Base-by-base conservation (phyloP, 2,329 filamentous ascomycete genomes). In the Aspergillus eucalypticola region DNA sequence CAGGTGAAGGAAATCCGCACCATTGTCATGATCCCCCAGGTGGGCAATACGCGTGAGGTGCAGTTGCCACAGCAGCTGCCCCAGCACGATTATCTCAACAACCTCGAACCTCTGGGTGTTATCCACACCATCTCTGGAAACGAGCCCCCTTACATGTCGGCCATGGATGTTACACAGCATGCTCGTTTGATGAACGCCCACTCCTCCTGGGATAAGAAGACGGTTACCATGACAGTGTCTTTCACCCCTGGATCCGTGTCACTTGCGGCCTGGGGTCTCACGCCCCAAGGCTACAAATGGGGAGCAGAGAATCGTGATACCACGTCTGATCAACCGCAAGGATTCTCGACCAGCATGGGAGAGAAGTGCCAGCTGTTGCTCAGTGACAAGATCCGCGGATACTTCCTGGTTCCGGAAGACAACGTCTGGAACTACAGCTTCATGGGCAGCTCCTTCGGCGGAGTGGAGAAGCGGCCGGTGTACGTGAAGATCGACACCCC, bases 201-300 rank as follows among this genome's bases (percentile, higher is more conserved):
- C 75, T 79, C 86, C 3, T 81, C 79, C 64, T 95, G 91, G 91
- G 90, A 96, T 76, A 90, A 91, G 76, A 95, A 92, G 81, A 96
- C 92, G 0, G 87, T 97, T 59, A 97, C 92, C 1, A 93, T 99
- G 80, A 93, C 93, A 2, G 94, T 98, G 5, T 92, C 92, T 19
- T 98, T 99, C 80, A 98, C 95, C 0, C 95, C 95, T 1, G 95
- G 95, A 63, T 97, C 93, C 54, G 95, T 99, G 17, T 97, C 94
- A 3, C 84, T 99, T 54, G 91, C 92, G 5, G 93, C 95, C 0
- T 99, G 94, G 92, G 90, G 90, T 4, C 86, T 99, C 42, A 97
- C 92, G 1, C 93, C 95, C 1, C 83, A 89, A 64, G 95, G 95
- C 55, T 97, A 96, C 82, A 94, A 94, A 76, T 99, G 96, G 95